These are phyloP conservation scores for Fusarium newnesense DNA, from an alignment of 2,329 filamentous ascomycete genomes.

Conservation along the genomic window DNA sequence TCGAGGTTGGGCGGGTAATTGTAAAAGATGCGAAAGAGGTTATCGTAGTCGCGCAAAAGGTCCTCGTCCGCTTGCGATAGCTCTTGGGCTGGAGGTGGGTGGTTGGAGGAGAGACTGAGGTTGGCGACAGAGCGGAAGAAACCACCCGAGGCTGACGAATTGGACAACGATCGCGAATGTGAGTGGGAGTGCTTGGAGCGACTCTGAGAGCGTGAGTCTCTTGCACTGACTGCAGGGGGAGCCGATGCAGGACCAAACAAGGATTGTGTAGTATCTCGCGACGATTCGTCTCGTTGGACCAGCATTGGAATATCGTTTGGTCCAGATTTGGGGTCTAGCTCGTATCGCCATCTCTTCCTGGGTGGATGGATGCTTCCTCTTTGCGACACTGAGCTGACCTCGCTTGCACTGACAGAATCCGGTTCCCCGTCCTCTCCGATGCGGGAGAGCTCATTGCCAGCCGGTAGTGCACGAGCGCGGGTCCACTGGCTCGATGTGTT, in stretches of 20 bases:
- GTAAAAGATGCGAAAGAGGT: conserved; percentile 95
- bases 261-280: conserved; percentile 41
- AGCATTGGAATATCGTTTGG: conserved; percentile 87
- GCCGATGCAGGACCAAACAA: conserved; percentile 46
- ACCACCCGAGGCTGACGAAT: conserved; percentile 51
- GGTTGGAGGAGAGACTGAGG: conserved; percentile 63
- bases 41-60: conserved; percentile 91
- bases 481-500: conserved; percentile 83
- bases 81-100: conserved; percentile 57
- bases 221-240: conserved; percentile 43
- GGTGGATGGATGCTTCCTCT: conserved; percentile 29
- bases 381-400: conserved; percentile 34
- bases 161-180: conserved; percentile 63
- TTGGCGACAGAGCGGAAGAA: conserved; percentile 93
- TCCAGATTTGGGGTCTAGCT: conserved; percentile 79
- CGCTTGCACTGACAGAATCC: conserved; percentile 33
- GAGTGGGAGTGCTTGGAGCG: conserved; percentile 41
- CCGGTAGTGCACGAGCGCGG: conserved; percentile 45
- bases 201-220: conserved; percentile 58
- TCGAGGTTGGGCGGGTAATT: conserved; percentile 88
- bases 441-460: conserved; percentile 61
- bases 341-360: conserved; percentile 81
- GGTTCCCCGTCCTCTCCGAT: conserved; percentile 59
- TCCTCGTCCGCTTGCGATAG: conserved; percentile 74
- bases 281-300: conserved; percentile 75